A percentile compares a stretch with the other conserved stretches of the same genome.
These are phyloP conservation scores for Phytophthora macrochlamydospora DNA, from an alignment of 352 stramenopile genomes.

Conservation along the genomic window DNA sequence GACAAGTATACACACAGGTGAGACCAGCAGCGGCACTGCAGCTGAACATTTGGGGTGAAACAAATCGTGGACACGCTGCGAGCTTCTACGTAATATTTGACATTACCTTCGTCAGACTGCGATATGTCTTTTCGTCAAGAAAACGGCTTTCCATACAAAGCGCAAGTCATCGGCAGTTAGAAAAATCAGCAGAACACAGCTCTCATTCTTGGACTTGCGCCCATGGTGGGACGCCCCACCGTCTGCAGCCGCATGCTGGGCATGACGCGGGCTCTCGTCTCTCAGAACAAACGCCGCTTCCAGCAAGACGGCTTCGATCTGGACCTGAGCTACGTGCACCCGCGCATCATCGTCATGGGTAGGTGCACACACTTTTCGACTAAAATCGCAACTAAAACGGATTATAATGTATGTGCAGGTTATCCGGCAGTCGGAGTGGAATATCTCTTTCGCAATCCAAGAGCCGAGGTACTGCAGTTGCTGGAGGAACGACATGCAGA, in stretches of 20 bases:
- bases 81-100: neutral
- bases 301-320: constrained; percentile 65
- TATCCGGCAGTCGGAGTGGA: constrained; percentile 66
- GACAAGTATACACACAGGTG: too few relatives aligned
- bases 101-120: neutral
- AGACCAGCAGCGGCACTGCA: too few relatives aligned
- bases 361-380: constrained; percentile 1
- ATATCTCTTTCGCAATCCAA: constrained; percentile 65
- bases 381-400: constrained; percentile 3
- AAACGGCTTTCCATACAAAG: neutral
- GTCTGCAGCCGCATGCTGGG: constrained; percentile 45
- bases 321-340: constrained; percentile 76
- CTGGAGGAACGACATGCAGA: constrained; percentile 51
- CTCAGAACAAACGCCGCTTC: constrained; percentile 79
- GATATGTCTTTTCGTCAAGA: neutral
- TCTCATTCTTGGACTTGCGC: constrained; percentile 17
- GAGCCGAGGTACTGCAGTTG: constrained; percentile 59
- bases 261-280: constrained; percentile 69
- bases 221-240: constrained; percentile 28
- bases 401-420: constrained; percentile 38
- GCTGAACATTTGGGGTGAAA: too few relatives aligned
- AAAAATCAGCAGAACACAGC: neutral
- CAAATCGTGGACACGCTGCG: neutral
- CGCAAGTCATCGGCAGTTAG: neutral
- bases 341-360: constrained; percentile 83